Evolutionary conservation across 768 basidiomycete species (phyloP).

Genomic region (Trametes cingulata): DNA sequence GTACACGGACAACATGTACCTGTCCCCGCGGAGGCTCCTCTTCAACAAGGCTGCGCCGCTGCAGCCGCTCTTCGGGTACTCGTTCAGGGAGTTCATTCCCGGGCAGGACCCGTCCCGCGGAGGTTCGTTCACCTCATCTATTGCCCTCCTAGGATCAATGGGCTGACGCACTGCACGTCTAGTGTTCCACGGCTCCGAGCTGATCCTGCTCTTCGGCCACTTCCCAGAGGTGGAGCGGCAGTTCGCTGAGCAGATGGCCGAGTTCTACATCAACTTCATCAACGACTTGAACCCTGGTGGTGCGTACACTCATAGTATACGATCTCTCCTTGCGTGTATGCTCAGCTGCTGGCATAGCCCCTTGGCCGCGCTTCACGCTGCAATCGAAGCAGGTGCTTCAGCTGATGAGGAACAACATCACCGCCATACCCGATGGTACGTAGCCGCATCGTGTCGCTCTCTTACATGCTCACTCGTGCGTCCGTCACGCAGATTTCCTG

Average conservation of each 20-base stretch:
- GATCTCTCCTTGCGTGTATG: too few species aligned
- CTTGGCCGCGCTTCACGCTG: constrained; percentile 48
- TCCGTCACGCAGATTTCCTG: constrained; percentile 39
- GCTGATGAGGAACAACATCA: constrained; percentile 52
- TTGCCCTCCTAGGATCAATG: background rate
- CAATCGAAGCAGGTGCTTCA: constrained; percentile 45
- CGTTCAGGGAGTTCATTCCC: constrained; percentile 58
- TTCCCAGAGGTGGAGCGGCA: constrained; percentile 45
- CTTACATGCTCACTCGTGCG: background rate
- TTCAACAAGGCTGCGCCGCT: constrained; percentile 47
- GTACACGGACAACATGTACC: constrained; percentile 61
- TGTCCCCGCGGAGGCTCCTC: constrained; percentile 51
- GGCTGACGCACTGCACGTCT: background rate
- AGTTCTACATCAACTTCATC: constrained; percentile 59
- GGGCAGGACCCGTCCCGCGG: constrained; percentile 50
- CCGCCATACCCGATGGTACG: constrained; percentile 54
- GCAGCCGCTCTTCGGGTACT: constrained; percentile 55
- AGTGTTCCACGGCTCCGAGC: constrained; percentile 55
- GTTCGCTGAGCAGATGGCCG: constrained; percentile 49
- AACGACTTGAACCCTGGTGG: constrained; percentile 57
- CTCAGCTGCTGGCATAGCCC: constrained; percentile 29
- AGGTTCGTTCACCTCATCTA: constrained; percentile 37
- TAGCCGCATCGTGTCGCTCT: background rate
- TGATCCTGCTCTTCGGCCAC: constrained; percentile 50
- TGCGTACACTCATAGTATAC: constrained; percentile 29